phyloP scores from a whole-genome alignment of 2,329 filamentous ascomycete species.

The Fusarium tjaetaba region DNA sequence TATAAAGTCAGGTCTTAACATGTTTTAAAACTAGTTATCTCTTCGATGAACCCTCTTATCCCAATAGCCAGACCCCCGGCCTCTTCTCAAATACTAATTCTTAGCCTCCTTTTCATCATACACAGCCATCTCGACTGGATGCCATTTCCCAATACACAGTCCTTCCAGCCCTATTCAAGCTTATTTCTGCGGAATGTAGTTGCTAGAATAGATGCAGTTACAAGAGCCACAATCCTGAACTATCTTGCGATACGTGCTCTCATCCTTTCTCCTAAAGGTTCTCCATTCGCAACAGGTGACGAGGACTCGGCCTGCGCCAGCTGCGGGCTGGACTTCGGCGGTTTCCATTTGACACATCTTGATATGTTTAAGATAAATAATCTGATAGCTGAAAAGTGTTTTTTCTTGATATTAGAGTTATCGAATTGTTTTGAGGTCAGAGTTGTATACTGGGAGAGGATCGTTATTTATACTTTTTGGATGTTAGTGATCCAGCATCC shows the following conservation, averaged over 20 bases:
- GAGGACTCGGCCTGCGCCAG: not conserved
- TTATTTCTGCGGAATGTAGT: not conserved
- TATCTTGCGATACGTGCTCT: not conserved
- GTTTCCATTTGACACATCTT: not conserved
- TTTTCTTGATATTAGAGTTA: fast-evolving
- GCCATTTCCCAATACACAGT: fast-evolving
- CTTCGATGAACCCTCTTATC: too few species aligned
- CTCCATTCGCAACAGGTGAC: not conserved
- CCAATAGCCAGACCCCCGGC: too few species aligned
- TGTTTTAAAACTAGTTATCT: too few species aligned
- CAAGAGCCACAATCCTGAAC: not conserved
- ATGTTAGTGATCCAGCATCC: not conserved
- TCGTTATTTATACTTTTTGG: not conserved
- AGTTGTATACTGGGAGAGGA: too few species aligned
- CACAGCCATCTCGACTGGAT: too few species aligned
- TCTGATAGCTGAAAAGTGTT: too few species aligned
- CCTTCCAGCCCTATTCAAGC: fast-evolving
- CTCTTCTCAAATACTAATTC: not conserved
- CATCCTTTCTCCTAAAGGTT: not conserved
- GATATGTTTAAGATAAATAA: fast-evolving
- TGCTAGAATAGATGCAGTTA: not conserved
- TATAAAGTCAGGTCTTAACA: too few species aligned
- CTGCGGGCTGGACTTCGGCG: not conserved
- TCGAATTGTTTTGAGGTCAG: too few species aligned
- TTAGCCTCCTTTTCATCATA: too few species aligned